Base-by-base conservation (phyloP, 495 filamentous ascomycete species). In the Glonium stellatum region DNA sequence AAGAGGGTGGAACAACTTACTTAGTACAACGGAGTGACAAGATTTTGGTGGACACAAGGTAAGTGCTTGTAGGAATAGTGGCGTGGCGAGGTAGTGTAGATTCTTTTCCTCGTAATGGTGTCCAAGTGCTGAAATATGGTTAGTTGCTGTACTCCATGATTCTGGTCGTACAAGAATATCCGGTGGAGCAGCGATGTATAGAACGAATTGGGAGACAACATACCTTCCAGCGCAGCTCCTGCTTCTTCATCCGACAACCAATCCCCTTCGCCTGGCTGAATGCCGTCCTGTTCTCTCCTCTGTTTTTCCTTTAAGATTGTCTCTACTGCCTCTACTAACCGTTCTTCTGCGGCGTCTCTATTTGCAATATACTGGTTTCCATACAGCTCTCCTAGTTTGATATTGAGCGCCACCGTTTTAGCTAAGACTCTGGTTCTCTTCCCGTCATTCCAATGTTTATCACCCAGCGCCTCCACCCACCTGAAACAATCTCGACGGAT, bases 11-110 rank as follows among this genome's bases (percentile, higher is more conserved):
- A 25, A 18, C 18, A 23, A 75, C 78, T 68, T 70, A 84, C 82
- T 91, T 55, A 97, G 73, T 18, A 87, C 78, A 47, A 89, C 88
- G 31, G 86, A 82, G 72, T 87, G 83, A 67, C 89, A 95, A 35
- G 74, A 75, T n/a, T 75, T 77, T 1, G 68, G 67, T 12, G 78
- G 70, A 54, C 80, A 65, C 23, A 92, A 68, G 31, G 83, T 75
- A 42, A 96, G 75, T 1, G 91, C 87, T 62, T 92, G 91, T 62
- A 97, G 79, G 70, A 88, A 95, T 37, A 97, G 76, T n/a, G 92
- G 92, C 27, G 89, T 79, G 15, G 93, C 87, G 8, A 96, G 83
- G 58, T 89, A 87, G 62, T 87, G 80, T 59, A 85, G 80, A 53
- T 84, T 76, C 65, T 82, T 83, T 47, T 75, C 74, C 59, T 83